Evolutionary conservation across 2,329 filamentous ascomycete genomes (phyloP).

Genomic region (Aspergillus latus): DNA sequence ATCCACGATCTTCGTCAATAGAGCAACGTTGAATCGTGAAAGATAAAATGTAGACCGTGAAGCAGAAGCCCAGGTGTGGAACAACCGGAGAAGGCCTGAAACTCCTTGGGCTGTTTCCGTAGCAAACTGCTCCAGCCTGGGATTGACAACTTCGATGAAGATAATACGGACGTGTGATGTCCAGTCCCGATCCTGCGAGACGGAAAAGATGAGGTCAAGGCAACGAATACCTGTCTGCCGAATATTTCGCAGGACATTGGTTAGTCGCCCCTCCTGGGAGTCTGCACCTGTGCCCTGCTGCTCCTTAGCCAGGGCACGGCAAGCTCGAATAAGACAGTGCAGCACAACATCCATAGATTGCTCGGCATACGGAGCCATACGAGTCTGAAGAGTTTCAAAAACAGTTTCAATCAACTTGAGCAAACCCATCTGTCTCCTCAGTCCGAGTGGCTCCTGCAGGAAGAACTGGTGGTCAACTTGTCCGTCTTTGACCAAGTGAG

Average conservation of each 20-base stretch:
- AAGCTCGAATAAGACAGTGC: constrained; percentile 75
- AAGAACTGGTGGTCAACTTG: constrained; percentile 56
- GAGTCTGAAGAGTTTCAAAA: constrained; percentile 77
- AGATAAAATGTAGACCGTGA: constrained; percentile 69
- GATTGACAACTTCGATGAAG: constrained; percentile 71
- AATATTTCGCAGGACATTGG: constrained; percentile 49
- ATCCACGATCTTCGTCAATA: constrained; percentile 71
- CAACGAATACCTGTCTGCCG: constrained; percentile 71
- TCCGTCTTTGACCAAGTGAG: constrained; percentile 58
- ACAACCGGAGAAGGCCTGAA: constrained; percentile 78
- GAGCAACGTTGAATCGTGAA: constrained; percentile 55
- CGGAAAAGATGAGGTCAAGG: constrained; percentile 73
- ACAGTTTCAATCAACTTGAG: constrained; percentile 88
- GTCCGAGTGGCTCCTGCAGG: constrained; percentile 59
- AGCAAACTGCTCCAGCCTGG: constrained; percentile 74
- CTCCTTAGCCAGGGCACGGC: constrained; percentile 49
- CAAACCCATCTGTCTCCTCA: constrained; percentile 84
- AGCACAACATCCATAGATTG: constrained; percentile 74
- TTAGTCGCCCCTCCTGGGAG: constrained; percentile 32
- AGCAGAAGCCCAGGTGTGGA: constrained; percentile 76
- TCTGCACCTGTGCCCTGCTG: constrained; percentile 27
- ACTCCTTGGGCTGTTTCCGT: constrained; percentile 86
- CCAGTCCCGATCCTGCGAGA: constrained; percentile 71
- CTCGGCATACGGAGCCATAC: constrained; percentile 66
- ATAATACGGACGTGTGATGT: constrained; percentile 67